Base-by-base conservation (phyloP, 805 yeast species). In the Yamadazyma laniorum region DNA sequence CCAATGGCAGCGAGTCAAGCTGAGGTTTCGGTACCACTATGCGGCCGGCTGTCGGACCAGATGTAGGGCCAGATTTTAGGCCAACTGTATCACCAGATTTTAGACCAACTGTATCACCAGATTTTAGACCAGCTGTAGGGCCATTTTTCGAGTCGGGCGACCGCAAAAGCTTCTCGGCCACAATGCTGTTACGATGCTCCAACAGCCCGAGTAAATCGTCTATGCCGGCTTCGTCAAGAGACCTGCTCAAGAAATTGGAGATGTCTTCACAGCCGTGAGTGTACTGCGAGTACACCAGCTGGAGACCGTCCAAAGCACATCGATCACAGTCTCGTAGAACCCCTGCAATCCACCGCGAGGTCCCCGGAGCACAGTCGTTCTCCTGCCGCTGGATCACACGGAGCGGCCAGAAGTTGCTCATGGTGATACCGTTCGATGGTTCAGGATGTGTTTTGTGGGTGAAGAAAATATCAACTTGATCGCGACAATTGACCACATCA, bases 271-370 rank as follows among this genome's bases (percentile, higher is more conserved):
- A 45, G 29, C 68, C 72, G 9, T 65, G 50, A 6, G 63, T 53
- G 5, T 74, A 60, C 5, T 62, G 59, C 18, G 56, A 58, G 12
- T 70, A 66, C 31, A 73, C 56, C 27, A 62, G 66, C 38, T 67
- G 74, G 11, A 63, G 51, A 40, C 63, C 62, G 16, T 58, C 52
- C 8, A 53, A 47, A 45, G 73, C 67, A 37, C 63, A 57, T 29
- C 59, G 61, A 44, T 62, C 63, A 58, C 39, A 55, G 51, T 52
- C 72, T 55, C 48, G 75, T 79, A 34, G 56, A 55, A 27, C 71
- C 58, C 56, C 56, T 23, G 73, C 61, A 33, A 75, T 61, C 78
- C 79, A 77, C 44, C 61, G 70, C 9, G 77, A 70, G 2, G 80
- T 59, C 5, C 81, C 83, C 1, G 79, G 79, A 4, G 33, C 37